Evolutionary conservation across 352 stramenopile genomes (phyloP), one percentile per base, ranked within the genome.

Genomic region (Globisporangium radiosum): DNA sequence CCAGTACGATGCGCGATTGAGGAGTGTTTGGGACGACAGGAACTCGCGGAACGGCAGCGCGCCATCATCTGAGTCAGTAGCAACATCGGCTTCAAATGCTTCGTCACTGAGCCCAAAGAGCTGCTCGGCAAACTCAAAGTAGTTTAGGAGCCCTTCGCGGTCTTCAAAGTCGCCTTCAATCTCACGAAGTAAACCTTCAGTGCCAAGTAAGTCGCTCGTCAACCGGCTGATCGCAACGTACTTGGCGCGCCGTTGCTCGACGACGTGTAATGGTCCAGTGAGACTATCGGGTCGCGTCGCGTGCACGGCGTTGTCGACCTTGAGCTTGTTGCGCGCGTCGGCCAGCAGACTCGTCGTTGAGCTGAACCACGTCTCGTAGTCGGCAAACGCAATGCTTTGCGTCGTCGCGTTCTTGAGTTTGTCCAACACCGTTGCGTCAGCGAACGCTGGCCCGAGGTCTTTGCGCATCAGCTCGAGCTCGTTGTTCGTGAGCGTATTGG

Each of bases 231-330:
- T 91, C 19, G 94, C 87, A 14, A 98, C 73, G 69, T 96, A 99
- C 64, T 98, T 98, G 39, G 96, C 87, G 36, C 95, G 67, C 13
- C 96, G 77, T 19, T 70, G 75, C 69, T 98, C 87, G 0, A 98
- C 85, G 8, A 98, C 79, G 11, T 83, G 75, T 33, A 92, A 64
- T 0, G 81, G 82, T 1, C 93, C 96, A 13, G 94, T 96, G 9
- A 98, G 70, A 19, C 94, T 90, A 63, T 99, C 96, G 9, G 92
- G 87, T 5, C 86, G 65, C 1, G 96, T 99, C 0, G 73, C 56
- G 68, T 98, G 94, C 17, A 98, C 69, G 0, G 90, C 91, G 55
- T 99, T 99, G 67, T 99, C 96, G 47, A 90, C 68, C 43, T 91
- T 92, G 3, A 92, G 70, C 17, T 78, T 60, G 52, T 90, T 71